Evolutionary conservation across 306 rosid genomes (phyloP).

Genomic region (Sphenostylis stenocarpa): DNA sequence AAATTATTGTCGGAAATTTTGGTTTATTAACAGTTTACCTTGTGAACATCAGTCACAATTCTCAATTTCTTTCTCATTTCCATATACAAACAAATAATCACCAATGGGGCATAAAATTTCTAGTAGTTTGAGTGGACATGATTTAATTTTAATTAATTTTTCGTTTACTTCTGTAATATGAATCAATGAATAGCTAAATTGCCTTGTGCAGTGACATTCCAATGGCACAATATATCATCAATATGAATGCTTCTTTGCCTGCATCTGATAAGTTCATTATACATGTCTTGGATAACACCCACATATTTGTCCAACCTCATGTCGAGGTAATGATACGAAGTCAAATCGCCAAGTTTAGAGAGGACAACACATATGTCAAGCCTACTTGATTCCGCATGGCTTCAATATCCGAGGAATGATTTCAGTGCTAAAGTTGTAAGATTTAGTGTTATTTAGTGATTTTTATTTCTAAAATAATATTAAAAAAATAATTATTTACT

Average conservation of each 20-base stretch:
- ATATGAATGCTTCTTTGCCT: constrained; percentile 68
- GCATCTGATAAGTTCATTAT: constrained; percentile 74
- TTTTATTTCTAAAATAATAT: too few species aligned
- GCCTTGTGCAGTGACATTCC: constrained; percentile 78
- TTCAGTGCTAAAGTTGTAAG: background rate
- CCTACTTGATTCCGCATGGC: constrained; percentile 49
- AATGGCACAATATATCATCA: constrained; percentile 93
- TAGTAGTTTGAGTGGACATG: background rate
- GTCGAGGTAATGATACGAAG: constrained; percentile 69
- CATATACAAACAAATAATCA: too few species aligned
- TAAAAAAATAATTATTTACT: background rate
- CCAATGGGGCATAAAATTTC: too few species aligned
- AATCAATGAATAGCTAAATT: background rate
- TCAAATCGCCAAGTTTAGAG: constrained; percentile 85
- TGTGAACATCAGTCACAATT: too few species aligned
- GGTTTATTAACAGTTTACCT: too few species aligned
- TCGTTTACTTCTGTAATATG: background rate
- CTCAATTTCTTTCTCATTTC: too few species aligned
- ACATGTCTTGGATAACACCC: constrained; percentile 77
- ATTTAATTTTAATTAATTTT: background rate
- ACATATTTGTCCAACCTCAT: constrained; percentile 85
- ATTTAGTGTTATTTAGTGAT: background rate
- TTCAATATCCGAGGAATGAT: background rate
- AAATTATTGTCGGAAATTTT: too few species aligned
- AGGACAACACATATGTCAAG: constrained; percentile 84